Evolutionary conservation across 2,329 filamentous ascomycete species (phyloP), one percentile per base, ranked within the genome.

Genomic region (Allantophomopsis cytisporea): DNA sequence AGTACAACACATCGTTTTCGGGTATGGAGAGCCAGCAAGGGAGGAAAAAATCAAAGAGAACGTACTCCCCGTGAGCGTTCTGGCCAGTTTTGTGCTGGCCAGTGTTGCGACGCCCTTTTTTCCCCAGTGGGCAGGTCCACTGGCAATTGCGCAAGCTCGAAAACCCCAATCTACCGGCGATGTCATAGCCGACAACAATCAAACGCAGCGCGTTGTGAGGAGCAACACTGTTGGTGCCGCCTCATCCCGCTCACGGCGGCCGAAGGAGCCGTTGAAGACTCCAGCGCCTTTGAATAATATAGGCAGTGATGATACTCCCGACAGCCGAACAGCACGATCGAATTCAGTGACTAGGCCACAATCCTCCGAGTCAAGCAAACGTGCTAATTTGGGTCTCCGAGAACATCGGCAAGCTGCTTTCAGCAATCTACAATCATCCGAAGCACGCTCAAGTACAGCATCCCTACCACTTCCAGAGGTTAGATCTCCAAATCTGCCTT

Each of bases 1-100:
- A 60, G 83, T 91, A 31, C 84, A 91, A 60, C 78, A 85, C 59
- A 85, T 91, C 50, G 83, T 91, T 18, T 91, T 91, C 57, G 84
- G 84, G 15, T 68, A 82, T 17, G 70, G 78, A 28, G 83, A 89
- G 52, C 69, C 72, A 18, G 68, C 69, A 43, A 71, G 77, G 42
- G 69, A 76, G 47, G 81, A 86, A 50, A 81, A 80, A 62, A 87
- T 91, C 56, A 80, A 77, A 54, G 83, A 89, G 59, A 91, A 91
- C 56, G 69, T 82, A 5, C 60, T 89, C 31, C 84, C 84, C 7
- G 83, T 89, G 40, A 84, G 82, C 6, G 79, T 91, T 2, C 71
- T 91, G 28, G 80, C 82, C 31, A 88, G 83, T 59, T 76, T 91
- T 52, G 79, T 89, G 31, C 66, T 89, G 39, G 83, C 81, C 39